Evolutionary conservation across 441 rosid species (phyloP).

Genomic region (Melastoma candidum): DNA sequence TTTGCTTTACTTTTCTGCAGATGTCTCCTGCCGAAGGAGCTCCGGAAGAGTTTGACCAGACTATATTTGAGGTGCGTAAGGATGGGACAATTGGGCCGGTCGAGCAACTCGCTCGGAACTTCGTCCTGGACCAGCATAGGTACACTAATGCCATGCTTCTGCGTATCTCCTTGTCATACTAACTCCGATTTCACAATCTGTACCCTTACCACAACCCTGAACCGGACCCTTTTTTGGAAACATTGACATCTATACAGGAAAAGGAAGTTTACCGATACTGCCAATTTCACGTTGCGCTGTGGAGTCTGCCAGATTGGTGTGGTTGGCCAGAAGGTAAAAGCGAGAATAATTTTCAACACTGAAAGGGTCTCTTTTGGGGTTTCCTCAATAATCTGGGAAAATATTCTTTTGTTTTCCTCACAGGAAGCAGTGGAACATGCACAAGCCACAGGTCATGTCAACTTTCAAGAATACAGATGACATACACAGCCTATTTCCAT

Average conservation of each 20-base stretch:
- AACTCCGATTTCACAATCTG: background rate
- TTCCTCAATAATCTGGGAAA: no score
- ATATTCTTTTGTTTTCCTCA: background rate
- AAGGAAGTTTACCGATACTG: constrained; percentile 67
- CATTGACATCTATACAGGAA: constrained; percentile 30
- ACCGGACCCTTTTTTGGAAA: background rate
- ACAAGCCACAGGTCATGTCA: constrained; percentile 83
- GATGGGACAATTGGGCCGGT: constrained; percentile 52
- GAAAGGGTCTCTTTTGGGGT: no score
- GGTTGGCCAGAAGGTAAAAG: constrained; percentile 73
- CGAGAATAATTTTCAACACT: no score
- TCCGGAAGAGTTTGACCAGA: constrained; percentile 85
- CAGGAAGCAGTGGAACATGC: constrained; percentile 95
- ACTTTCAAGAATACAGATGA: constrained; percentile 82
- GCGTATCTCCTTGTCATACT: background rate
- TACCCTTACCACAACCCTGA: no score
- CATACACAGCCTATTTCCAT: background rate
- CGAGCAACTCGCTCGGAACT: constrained; percentile 47
- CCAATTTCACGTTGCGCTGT: constrained; percentile 79
- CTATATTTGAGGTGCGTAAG: constrained; percentile 52
- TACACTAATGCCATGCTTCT: constrained; percentile 13
- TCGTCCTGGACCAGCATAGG: constrained; percentile 80
- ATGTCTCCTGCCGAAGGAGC: constrained; percentile 77
- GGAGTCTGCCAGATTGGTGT: constrained; percentile 89
- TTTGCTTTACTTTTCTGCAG: constrained; percentile 20